Evolutionary conservation across 345 rosid genomes (phyloP).

Genomic region (Syzygium jambos): DNA sequence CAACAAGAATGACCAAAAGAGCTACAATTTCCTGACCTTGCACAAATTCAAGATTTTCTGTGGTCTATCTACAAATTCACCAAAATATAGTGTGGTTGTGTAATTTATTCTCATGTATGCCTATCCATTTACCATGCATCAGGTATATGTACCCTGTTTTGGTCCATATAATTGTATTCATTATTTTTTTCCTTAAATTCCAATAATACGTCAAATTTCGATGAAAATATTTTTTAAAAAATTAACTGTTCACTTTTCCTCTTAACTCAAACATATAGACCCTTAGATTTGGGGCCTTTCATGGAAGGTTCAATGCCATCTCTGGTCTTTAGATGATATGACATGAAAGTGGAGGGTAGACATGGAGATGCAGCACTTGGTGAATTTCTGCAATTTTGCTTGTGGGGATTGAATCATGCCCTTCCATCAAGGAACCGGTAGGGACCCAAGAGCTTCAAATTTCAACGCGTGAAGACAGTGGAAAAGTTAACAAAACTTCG

Average conservation of each 20-base stretch:
- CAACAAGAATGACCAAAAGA: not conserved
- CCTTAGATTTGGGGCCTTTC: not conserved
- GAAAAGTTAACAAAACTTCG: not conserved
- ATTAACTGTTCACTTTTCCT: not conserved
- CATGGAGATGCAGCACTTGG: not conserved
- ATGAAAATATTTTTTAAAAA: not conserved
- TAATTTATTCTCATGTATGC: not conserved
- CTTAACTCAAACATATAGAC: not conserved
- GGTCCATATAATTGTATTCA: not conserved
- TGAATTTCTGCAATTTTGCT: not conserved
- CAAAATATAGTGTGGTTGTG: not conserved
- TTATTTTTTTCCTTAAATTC: not conserved
- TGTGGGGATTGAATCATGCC: not conserved
- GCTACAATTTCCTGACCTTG: not conserved
- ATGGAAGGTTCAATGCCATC: not conserved
- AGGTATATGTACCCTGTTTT: not conserved
- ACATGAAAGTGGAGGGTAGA: not conserved
- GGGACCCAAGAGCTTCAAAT: slow-evolving; percentile 11
- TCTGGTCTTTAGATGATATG: not conserved
- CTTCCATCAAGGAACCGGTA: slow-evolving; percentile 8
- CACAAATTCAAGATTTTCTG: not conserved
- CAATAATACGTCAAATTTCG: not conserved
- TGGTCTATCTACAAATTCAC: not conserved
- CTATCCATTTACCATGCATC: not conserved
- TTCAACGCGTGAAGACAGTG: slow-evolving; percentile 13